Evolutionary conservation across 768 basidiomycete species (phyloP).

Genomic region (Tricholoma hemisulphureum): DNA sequence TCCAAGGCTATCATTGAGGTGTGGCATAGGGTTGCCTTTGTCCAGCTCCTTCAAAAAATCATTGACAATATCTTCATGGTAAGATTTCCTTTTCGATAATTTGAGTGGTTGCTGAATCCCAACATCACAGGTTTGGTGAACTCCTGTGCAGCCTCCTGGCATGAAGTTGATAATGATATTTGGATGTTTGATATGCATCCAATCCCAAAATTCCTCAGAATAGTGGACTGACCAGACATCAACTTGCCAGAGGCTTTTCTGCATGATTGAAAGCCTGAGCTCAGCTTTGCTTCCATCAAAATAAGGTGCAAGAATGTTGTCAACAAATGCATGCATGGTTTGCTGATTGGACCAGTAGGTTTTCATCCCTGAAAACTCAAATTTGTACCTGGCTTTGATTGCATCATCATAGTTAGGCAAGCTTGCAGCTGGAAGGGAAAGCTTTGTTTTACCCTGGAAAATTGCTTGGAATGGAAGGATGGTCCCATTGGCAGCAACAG

Average conservation of each 20-base stretch:
- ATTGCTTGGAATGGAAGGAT: constrained; percentile 36
- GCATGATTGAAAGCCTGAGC: constrained; percentile 13
- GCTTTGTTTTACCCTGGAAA: constrained; percentile 25
- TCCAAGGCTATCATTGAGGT: not conserved
- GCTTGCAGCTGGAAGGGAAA: not conserved
- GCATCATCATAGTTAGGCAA: not conserved
- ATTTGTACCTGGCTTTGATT: not conserved
- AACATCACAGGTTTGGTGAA: constrained; percentile 34
- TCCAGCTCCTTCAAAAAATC: constrained; percentile 26
- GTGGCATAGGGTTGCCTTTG: not conserved
- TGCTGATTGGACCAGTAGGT: constrained; percentile 30
- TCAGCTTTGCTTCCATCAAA: constrained; percentile 13
- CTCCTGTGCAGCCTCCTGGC: constrained; percentile 34
- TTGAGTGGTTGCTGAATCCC: constrained; percentile 38
- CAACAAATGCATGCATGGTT: constrained; percentile 18
- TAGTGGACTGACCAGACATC: constrained; percentile 35
- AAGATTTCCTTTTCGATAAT: constrained; percentile 26
- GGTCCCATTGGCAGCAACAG: constrained; percentile 24
- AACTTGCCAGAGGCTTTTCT: constrained; percentile 13
- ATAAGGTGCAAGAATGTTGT: constrained; percentile 23
- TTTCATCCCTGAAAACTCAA: constrained; percentile 13
- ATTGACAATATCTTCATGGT: constrained; percentile 34
- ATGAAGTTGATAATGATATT: constrained; percentile 29
- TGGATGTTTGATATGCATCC: constrained; percentile 25
- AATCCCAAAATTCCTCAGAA: constrained; percentile 27